Conservation (phyloP, 1,284 basidiomycete species). For the Pyrrhoderma lamaoense region DNA sequence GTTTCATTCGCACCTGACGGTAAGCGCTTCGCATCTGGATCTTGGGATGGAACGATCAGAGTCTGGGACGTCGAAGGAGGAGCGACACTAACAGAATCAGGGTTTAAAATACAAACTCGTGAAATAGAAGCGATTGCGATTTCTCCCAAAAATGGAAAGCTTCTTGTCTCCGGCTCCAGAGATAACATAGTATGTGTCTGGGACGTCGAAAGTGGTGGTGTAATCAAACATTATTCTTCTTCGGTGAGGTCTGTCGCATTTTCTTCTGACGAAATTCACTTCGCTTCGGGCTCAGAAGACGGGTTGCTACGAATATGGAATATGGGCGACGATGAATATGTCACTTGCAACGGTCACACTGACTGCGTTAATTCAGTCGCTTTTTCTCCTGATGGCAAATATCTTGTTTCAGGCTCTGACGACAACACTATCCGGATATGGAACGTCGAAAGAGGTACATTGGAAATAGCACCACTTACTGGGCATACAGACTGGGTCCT, state of each 20-base stretch:
- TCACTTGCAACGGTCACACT: neutral
- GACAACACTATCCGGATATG: slow-evolving; percentile 1
- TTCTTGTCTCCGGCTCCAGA: slow-evolving; percentile 1
- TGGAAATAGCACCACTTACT: neutral
- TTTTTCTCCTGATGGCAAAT: slow-evolving; percentile 2
- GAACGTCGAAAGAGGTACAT: neutral
- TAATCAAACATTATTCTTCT: slow-evolving; percentile 24
- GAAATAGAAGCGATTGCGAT: neutral
- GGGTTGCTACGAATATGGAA: slow-evolving; percentile 18
- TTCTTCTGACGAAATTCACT: neutral
- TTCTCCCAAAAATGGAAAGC: slow-evolving; percentile 7
- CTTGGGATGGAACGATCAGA: slow-evolving; percentile 80
- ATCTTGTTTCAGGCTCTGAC: neutral
- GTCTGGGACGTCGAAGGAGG: slow-evolving; percentile 82
- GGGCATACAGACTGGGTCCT: neutral
- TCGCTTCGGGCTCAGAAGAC: slow-evolving; percentile 12
- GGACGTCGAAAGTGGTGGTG: neutral
- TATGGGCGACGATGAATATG: neutral
- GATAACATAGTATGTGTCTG: neutral
- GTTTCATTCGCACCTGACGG: slow-evolving; percentile 47
- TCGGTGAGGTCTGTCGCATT: slow-evolving; percentile 7
- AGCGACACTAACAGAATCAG: slow-evolving; percentile 43
- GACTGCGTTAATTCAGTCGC: neutral
- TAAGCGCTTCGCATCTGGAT: slow-evolving; percentile 76
- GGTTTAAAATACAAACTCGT: too few species aligned